Conservation (phyloP, 768 basidiomycete genomes). For the Boletales sp. region DNA sequence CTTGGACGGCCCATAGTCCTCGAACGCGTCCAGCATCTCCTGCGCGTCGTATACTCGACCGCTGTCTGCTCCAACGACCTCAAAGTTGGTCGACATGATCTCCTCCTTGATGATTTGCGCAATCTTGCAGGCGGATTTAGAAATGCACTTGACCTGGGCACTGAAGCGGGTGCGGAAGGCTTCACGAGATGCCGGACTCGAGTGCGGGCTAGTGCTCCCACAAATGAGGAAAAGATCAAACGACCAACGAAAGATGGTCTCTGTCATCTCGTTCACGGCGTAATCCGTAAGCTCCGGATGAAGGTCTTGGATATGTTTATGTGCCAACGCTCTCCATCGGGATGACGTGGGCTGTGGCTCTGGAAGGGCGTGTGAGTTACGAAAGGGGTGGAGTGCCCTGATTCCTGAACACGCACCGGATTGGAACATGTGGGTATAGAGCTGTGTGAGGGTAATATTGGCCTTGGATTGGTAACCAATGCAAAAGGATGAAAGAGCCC, state of each 20-base stretch:
- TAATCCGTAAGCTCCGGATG: conserved; percentile 66
- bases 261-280: conserved; percentile 67
- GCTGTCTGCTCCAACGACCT: conserved; percentile 59
- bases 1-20: conserved; percentile 48
- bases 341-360: conserved; percentile 78
- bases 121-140: conserved; percentile 58
- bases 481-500: conserved; percentile 68
- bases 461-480: conserved; percentile 70
- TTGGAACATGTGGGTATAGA: conserved; percentile 56
- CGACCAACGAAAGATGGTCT: conserved; percentile 71
- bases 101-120: conserved; percentile 67
- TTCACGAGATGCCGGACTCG: conserved; percentile 35
- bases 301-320: conserved; percentile 61
- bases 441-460: conserved; percentile 59
- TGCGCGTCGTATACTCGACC: conserved; percentile 46
- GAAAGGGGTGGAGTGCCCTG: not conserved
- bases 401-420: conserved; percentile 38
- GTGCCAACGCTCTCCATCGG: conserved; percentile 73
- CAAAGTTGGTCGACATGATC: conserved; percentile 75
- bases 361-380: conserved; percentile 22
- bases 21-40: conserved; percentile 62
- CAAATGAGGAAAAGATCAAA: conserved; percentile 64
- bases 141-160: conserved; percentile 62
- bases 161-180: conserved; percentile 48
- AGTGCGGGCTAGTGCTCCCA: conserved; percentile 47